Evolutionary conservation across 1,284 basidiomycete genomes (phyloP).

Genomic region (Exobasidium cylindrosporum): DNA sequence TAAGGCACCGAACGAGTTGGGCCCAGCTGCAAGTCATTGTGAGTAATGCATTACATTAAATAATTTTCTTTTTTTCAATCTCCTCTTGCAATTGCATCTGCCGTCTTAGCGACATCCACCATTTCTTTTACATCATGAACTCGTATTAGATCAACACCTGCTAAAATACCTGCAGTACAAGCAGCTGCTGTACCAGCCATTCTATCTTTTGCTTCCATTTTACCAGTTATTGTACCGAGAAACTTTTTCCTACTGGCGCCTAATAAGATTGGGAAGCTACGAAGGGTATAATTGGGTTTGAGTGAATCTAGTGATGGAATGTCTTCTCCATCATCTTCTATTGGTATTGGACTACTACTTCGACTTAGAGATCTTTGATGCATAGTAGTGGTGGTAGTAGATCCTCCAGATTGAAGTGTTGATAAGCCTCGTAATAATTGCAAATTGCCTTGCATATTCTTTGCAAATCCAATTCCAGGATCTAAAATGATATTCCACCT

Average conservation of each 20-base stretch:
- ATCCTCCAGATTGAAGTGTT: not conserved
- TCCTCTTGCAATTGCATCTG: constrained; percentile 57
- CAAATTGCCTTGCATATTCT: constrained; percentile 74
- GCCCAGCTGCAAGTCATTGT: too few species aligned
- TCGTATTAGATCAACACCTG: constrained; percentile 68
- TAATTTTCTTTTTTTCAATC: not conserved
- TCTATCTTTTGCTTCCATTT: constrained; percentile 65
- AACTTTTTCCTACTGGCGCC: constrained; percentile 50
- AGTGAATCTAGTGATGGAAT: not conserved
- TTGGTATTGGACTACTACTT: constrained; percentile 2
- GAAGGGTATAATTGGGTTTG: constrained; percentile 30
- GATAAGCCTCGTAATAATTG: constrained; percentile 57
- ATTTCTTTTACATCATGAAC: constrained; percentile 80
- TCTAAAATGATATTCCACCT: constrained; percentile 89
- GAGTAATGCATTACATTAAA: too few species aligned
- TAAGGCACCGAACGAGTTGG: too few species aligned
- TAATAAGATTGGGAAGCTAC: constrained; percentile 41
- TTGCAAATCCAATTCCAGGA: constrained; percentile 94
- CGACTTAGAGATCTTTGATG: constrained; percentile 2
- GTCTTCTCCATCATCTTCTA: not conserved
- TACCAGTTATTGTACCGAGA: constrained; percentile 47
- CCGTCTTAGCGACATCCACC: constrained; percentile 63
- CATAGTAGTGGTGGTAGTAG: not conserved
- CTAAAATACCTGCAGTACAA: constrained; percentile 72
- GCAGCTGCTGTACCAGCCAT: constrained; percentile 78